A percentile compares a stretch with the other conserved stretches of the same genome.
phyloP scores from a whole-genome alignment of 306 rosid species.

The Cyamopsis tetragonoloba region DNA sequence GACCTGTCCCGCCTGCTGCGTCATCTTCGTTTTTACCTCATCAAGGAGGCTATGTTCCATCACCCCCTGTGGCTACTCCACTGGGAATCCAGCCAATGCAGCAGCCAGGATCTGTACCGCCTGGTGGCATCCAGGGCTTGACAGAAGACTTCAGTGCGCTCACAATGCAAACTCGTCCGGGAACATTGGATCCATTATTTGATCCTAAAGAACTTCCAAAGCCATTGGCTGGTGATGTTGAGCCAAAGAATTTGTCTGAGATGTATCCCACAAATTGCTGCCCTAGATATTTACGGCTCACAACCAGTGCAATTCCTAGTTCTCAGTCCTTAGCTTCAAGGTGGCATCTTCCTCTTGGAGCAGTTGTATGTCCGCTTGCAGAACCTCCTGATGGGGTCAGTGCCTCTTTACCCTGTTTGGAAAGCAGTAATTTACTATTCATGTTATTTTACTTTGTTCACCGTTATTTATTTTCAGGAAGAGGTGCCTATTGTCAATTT shows the following conservation, averaged over 20 bases:
- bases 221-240: conserved; percentile 88
- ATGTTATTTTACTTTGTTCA: conserved; percentile 14
- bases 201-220: conserved; percentile 78
- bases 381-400: conserved; percentile 88
- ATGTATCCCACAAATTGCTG: conserved; percentile 68
- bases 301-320: conserved; percentile 82
- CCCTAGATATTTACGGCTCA: conserved; percentile 75
- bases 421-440: background rate
- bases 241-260: conserved; percentile 55
- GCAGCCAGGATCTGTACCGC: conserved; percentile 56
- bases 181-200: conserved; percentile 72
- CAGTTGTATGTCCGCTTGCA: conserved; percentile 97
- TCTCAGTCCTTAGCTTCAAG: conserved; percentile 95
- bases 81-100: conserved; percentile 60
- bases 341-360: conserved; percentile 99
- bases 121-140: conserved; percentile 74
- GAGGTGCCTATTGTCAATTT: conserved; percentile 90
- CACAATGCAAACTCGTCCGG: conserved; percentile 77
- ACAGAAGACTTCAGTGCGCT: conserved; percentile 85
- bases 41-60: conserved; percentile 63
- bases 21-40: conserved; percentile 51
- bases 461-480: conserved; percentile 50
- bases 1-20: conserved; percentile 40
- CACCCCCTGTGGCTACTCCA: conserved; percentile 55
- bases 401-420: conserved; percentile 30